A percentile compares a stretch with the other conserved stretches of the same genome.
Evolutionary conservation across 257 asterid species (phyloP).

Genomic region (Solanum sejunctum): DNA sequence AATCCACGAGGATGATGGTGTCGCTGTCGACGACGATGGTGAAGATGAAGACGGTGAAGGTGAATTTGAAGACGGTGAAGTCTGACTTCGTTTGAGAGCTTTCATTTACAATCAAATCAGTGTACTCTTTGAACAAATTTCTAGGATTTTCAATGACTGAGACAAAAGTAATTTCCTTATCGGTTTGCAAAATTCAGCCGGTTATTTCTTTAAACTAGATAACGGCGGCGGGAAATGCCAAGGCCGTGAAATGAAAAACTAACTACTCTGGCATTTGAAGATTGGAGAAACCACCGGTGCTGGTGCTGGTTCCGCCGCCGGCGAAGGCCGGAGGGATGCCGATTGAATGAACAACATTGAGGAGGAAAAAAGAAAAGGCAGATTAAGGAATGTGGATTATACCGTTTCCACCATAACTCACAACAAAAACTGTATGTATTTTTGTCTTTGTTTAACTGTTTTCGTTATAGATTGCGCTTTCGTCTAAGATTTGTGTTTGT

Average conservation of each 20-base stretch:
- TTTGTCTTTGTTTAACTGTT: neutral
- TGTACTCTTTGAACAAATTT: neutral
- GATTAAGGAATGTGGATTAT: neutral
- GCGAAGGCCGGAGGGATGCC: neutral
- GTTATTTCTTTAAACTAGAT: constrained; percentile 41
- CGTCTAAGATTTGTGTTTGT: neutral
- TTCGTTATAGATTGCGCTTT: neutral
- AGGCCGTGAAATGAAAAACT: constrained; percentile 47
- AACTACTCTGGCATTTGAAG: constrained; percentile 31
- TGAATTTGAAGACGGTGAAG: constrained; percentile 62
- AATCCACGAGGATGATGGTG: constrained; percentile 66
- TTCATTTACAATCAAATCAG: constrained; percentile 39
- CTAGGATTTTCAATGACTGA: constrained; percentile 30
- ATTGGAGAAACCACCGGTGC: constrained; percentile 16
- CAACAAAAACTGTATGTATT: neutral
- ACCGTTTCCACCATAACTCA: neutral
- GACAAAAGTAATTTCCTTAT: constrained; percentile 1
- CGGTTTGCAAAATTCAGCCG: constrained; percentile 38
- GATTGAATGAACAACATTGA: constrained; percentile 14
- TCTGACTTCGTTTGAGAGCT: constrained; percentile 84
- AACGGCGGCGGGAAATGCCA: constrained; percentile 43
- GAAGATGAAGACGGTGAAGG: constrained; percentile 47
- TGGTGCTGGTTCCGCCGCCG: neutral
- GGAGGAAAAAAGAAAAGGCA: neutral
- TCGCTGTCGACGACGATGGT: constrained; percentile 21